Evolutionary conservation across 805 yeast species (phyloP).

Genomic region (Sungouiella thailandica): DNA sequence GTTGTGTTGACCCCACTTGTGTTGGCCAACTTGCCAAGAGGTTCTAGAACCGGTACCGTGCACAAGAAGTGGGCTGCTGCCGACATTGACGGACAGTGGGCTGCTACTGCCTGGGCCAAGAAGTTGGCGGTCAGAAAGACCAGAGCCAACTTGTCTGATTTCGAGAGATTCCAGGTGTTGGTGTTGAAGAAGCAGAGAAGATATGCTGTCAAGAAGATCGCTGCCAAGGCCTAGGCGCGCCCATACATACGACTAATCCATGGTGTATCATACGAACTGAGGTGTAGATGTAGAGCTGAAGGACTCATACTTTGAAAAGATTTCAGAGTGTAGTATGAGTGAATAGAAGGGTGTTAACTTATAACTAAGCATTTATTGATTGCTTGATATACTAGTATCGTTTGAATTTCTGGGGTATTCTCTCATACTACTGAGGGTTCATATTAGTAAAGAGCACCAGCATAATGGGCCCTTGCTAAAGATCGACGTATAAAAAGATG

Average conservation of each 20-base stretch:
- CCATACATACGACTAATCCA: slow-evolving; percentile 18
- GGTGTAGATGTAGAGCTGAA: too few relatives aligned
- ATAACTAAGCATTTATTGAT: too few relatives aligned
- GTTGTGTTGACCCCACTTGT: slow-evolving; percentile 92
- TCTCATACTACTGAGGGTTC: too few relatives aligned
- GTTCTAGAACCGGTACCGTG: slow-evolving; percentile 81
- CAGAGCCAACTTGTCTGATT: slow-evolving; percentile 91
- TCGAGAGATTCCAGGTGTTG: slow-evolving; percentile 99
- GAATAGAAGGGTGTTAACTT: too few relatives aligned
- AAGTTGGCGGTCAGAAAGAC: slow-evolving; percentile 92
- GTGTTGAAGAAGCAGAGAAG: slow-evolving; percentile 97
- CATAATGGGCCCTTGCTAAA: too few relatives aligned
- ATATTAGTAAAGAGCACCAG: too few relatives aligned
- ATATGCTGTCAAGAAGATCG: slow-evolving; percentile 91
- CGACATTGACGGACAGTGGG: slow-evolving; percentile 86
- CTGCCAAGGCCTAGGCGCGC: slow-evolving; percentile 79
- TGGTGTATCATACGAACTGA: slow-evolving; percentile 16
- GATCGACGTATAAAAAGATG: too few relatives aligned
- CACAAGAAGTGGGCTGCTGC: slow-evolving; percentile 92
- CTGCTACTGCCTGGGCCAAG: slow-evolving; percentile 94
- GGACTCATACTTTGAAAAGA: too few relatives aligned
- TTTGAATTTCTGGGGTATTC: too few relatives aligned
- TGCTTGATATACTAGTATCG: too few relatives aligned
- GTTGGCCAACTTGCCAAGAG: slow-evolving; percentile 84
- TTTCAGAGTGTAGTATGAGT: too few relatives aligned